A percentile compares a stretch with the other conserved stretches of the same genome.
Evolutionary conservation across 2,329 filamentous ascomycete species (phyloP).

Genomic region (Penicillium sp.): DNA sequence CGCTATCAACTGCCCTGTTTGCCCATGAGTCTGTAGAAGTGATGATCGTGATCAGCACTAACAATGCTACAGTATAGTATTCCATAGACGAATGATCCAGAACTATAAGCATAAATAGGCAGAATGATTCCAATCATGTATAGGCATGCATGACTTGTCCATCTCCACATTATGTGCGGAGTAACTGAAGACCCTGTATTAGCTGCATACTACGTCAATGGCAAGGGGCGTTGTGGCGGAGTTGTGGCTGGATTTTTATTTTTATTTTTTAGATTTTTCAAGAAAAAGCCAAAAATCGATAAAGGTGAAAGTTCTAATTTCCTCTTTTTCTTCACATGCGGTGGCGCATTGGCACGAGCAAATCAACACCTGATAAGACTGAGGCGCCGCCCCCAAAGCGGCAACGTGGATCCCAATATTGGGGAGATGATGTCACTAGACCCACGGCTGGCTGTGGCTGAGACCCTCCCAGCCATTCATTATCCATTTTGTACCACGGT

Average conservation of each 20-base stretch:
- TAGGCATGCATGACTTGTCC: neutral
- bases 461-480: neutral
- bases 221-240: neutral
- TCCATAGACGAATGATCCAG: too few species aligned
- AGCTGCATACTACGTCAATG: neutral
- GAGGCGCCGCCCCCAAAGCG: neutral
- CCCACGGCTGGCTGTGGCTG: neutral
- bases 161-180: neutral
- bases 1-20: too few species aligned
- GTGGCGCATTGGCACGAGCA: slow-evolving; percentile 4
- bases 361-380: neutral
- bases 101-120: neutral
- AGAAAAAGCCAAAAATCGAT: slow-evolving; percentile 39
- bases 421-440: slow-evolving; percentile 7
- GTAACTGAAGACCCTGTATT: neutral
- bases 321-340: slow-evolving; percentile 13
- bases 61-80: too few species aligned
- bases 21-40: too few species aligned
- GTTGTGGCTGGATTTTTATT: neutral
- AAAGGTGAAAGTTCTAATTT: slow-evolving; percentile 1
- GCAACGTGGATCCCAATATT: neutral
- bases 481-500: neutral
- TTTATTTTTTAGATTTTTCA: neutral
- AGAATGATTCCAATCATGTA: neutral
- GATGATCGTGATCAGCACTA: too few species aligned